Conservation (phyloP, 1,139 yeast species). For the Diutina ranongensis region DNA sequence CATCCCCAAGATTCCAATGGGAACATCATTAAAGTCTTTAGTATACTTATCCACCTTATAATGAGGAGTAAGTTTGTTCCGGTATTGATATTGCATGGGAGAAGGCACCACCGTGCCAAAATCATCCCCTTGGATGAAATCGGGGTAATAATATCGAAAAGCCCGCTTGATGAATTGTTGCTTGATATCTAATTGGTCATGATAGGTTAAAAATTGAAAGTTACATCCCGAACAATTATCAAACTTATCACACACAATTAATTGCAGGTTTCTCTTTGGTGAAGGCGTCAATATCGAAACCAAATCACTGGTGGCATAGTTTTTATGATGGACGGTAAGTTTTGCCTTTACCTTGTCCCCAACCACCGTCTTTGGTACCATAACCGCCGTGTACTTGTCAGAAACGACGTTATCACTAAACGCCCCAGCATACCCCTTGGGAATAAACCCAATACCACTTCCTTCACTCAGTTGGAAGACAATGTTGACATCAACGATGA, state of each 20-base stretch:
- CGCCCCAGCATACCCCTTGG: slow-evolving; percentile 16
- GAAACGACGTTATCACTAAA: slow-evolving; percentile 10
- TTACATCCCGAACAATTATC: slow-evolving; percentile 52
- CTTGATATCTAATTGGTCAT: slow-evolving; percentile 26
- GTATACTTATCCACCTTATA: slow-evolving; percentile 12
- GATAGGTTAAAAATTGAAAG: slow-evolving; percentile 31
- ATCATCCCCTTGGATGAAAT: not conserved
- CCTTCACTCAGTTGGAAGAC: slow-evolving; percentile 24
- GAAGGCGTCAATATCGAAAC: slow-evolving; percentile 11
- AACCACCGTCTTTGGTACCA: slow-evolving; percentile 27
- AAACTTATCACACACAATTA: slow-evolving; percentile 56
- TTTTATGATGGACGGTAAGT: slow-evolving; percentile 20
- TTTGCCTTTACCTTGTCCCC: slow-evolving; percentile 26
- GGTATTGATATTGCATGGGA: slow-evolving; percentile 24
- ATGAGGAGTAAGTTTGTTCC: slow-evolving; percentile 31
- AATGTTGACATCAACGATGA: slow-evolving; percentile 16
- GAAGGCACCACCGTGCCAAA: slow-evolving; percentile 15
- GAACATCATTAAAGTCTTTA: slow-evolving; percentile 6
- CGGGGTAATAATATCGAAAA: slow-evolving; percentile 23
- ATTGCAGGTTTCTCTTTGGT: slow-evolving; percentile 16
- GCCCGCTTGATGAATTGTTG: slow-evolving; percentile 22
- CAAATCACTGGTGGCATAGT: slow-evolving; percentile 22
- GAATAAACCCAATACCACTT: slow-evolving; percentile 26
- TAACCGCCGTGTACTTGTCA: slow-evolving; percentile 16
- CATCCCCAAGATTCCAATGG: slow-evolving; percentile 25